Evolutionary conservation across 2,329 filamentous ascomycete species (phyloP), one percentile per base, ranked within the genome.

Genomic region (Nectriaceae sp.): DNA sequence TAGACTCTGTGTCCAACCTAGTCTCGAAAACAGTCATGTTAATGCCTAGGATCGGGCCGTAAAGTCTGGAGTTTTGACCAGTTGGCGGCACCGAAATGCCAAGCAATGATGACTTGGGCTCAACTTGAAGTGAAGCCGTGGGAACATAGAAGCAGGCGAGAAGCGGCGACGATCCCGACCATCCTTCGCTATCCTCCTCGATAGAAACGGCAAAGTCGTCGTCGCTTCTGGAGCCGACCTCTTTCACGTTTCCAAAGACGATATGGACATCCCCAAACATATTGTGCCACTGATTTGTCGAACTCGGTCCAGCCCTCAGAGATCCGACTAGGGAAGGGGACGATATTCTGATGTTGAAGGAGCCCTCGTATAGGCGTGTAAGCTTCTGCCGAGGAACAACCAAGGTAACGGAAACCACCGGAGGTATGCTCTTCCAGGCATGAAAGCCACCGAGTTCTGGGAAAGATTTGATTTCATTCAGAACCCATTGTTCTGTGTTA

Each of bases 61-160:
- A 71, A 0, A 61, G 18, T 3, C 39, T 36, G 3, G 60, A 40
- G 37, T 52, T 67, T 10, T 62, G 58, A 0, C 41, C 24, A 2
- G 64, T 65, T 4, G 52, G 54, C 5, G 63, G 53, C 2, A 74
- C 48, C 19, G 52, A 59, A 6, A 77, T 50, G 4, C 66, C 65
- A 15, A 75, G 60, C 8, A 57, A 45, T 1, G 62, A 55, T 4
- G 59, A 61, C 24, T 58, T 55, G 4, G 65, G 65, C 31, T 72
- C 66, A 4, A 63, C 46, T 36, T 70, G 67, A 1, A 76, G 56
- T 1, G 62, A 50, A 3, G 58, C 55, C 1, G 71, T 61, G 3
- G 73, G 67, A 4, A 71, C 69, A 20, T 71, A 68, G 56, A 75
- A 76, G 0, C 72, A 72, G 3, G 64, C 70, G 37, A 76, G 47